Evolutionary conservation across 805 yeast species (phyloP).

Genomic region (Metschnikowia arizonensis): DNA sequence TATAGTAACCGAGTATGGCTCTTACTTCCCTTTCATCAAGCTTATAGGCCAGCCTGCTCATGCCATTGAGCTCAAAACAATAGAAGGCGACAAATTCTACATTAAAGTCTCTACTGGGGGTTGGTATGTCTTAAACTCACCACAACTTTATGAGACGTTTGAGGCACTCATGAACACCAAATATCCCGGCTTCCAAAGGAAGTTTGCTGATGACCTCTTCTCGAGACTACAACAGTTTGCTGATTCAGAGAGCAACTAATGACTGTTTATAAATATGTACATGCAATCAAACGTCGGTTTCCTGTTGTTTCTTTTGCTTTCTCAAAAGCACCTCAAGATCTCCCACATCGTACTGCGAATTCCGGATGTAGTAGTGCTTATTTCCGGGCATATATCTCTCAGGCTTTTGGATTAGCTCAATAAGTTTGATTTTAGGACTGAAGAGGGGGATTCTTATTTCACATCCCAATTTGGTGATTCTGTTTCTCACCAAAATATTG

Average conservation of each 20-base stretch:
- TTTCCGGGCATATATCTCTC: slow-evolving; percentile 65
- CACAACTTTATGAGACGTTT: slow-evolving; percentile 12
- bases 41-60: neutral
- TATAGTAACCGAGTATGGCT: slow-evolving; percentile 10
- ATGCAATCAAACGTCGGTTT: slow-evolving; percentile 3
- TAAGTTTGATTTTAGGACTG: slow-evolving; percentile 70
- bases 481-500: slow-evolving; percentile 77
- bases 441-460: slow-evolving; percentile 78
- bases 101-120: slow-evolving; percentile 12
- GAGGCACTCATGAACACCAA: slow-evolving; percentile 16
- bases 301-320: slow-evolving; percentile 11
- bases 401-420: slow-evolving; percentile 78
- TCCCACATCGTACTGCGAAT: slow-evolving; percentile 61
- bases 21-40: slow-evolving; percentile 12
- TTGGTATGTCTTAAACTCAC: slow-evolving; percentile 10
- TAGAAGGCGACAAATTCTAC: slow-evolving; percentile 7
- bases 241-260: neutral
- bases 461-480: slow-evolving; percentile 76
- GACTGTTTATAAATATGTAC: neutral
- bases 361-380: slow-evolving; percentile 89
- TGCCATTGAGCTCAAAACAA: slow-evolving; percentile 9
- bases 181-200: slow-evolving; percentile 14
- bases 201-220: slow-evolving; percentile 13
- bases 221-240: slow-evolving; percentile 11
- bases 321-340: slow-evolving; percentile 50